Evolutionary conservation across 495 filamentous ascomycete genomes (phyloP).

Genomic region (Jackrogersella minutella): DNA sequence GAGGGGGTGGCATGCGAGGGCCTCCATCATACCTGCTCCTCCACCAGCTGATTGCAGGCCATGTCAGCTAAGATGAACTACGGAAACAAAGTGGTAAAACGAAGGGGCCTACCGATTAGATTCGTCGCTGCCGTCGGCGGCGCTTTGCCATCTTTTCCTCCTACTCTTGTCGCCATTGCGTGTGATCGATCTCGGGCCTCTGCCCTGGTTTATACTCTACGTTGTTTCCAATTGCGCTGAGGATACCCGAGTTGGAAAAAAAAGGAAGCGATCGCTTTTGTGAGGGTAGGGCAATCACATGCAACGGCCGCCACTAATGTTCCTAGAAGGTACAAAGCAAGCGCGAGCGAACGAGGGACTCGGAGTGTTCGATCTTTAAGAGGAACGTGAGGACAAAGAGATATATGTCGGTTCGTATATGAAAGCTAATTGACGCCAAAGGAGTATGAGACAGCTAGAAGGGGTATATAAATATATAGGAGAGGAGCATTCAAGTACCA

Average conservation of each 20-base stretch:
- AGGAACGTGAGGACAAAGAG: slow-evolving; percentile 12
- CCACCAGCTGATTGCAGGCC: slow-evolving; percentile 78
- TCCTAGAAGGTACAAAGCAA: slow-evolving; percentile 4
- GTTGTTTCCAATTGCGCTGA: background rate
- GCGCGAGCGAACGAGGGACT: background rate
- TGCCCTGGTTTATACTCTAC: slow-evolving; percentile 25
- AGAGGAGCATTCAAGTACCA: background rate
- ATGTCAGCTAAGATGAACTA: slow-evolving; percentile 37
- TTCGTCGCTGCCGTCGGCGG: slow-evolving; percentile 89
- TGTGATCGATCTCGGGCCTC: slow-evolving; percentile 18
- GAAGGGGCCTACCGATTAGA: slow-evolving; percentile 87
- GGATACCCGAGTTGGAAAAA: background rate
- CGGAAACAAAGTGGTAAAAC: too few species aligned
- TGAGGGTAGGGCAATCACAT: slow-evolving; percentile 15
- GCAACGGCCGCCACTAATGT: slow-evolving; percentile 24
- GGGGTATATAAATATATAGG: background rate
- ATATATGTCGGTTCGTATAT: background rate
- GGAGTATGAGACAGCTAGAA: background rate
- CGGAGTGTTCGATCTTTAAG: background rate
- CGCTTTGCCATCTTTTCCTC: slow-evolving; percentile 75
- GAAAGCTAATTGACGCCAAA: background rate
- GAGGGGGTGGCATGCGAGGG: slow-evolving; percentile 93
- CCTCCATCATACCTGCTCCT: slow-evolving; percentile 99
- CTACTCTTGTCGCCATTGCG: slow-evolving; percentile 54
- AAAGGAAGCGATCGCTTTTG: background rate